phyloP scores from a whole-genome alignment of 2,329 filamentous ascomycete species.

The Fusarium beomiforme region DNA sequence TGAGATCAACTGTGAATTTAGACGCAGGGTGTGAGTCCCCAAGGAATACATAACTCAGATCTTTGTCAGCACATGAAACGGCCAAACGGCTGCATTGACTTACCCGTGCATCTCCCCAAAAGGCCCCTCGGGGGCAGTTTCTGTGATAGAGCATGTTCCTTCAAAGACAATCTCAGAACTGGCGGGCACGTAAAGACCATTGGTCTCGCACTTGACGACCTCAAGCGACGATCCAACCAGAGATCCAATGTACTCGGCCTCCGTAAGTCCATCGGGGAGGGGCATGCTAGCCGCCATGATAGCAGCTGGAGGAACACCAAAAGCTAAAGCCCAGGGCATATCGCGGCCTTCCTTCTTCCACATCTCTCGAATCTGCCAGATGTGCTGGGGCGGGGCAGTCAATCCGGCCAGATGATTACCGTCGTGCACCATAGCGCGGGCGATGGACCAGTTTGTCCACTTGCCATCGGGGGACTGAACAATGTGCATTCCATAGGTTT shows the following conservation, averaged over 20 bases:
- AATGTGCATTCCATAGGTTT: slow-evolving; percentile 62
- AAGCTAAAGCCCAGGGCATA: slow-evolving; percentile 57
- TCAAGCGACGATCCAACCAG: slow-evolving; percentile 56
- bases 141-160: slow-evolving; percentile 47
- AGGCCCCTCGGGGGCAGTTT: slow-evolving; percentile 57
- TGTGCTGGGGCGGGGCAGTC: slow-evolving; percentile 57
- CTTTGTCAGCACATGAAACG: neutral
- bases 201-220: slow-evolving; percentile 61
- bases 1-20: slow-evolving; percentile 19
- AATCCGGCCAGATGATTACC: slow-evolving; percentile 53
- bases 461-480: slow-evolving; percentile 56
- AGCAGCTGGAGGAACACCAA: slow-evolving; percentile 62
- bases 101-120: slow-evolving; percentile 56
- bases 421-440: slow-evolving; percentile 58
- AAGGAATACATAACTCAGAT: neutral
- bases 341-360: slow-evolving; percentile 58
- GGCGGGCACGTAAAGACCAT: slow-evolving; percentile 58
- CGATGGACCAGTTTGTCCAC: slow-evolving; percentile 61
- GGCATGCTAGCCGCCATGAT: slow-evolving; percentile 61
- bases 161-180: slow-evolving; percentile 62
- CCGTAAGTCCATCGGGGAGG: slow-evolving; percentile 49
- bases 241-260: slow-evolving; percentile 59
- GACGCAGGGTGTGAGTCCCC: neutral
- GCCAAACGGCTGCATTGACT: neutral
- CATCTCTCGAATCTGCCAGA: slow-evolving; percentile 57